These are phyloP conservation scores for Termitomyces sp. DNA, from an alignment of 768 basidiomycete species.

Conservation along the genomic window DNA sequence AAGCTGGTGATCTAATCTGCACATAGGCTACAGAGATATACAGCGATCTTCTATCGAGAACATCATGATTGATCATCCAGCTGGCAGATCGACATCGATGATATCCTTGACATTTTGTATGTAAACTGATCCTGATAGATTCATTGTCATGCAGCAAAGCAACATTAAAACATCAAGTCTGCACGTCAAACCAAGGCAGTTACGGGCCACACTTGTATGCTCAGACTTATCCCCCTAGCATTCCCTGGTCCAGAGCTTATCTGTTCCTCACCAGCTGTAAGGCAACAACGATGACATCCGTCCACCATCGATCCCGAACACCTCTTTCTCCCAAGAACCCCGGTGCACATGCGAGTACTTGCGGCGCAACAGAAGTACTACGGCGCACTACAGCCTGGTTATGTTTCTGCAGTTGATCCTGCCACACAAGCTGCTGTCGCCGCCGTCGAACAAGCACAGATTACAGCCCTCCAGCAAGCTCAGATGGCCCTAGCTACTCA, in stretches of 20 bases:
- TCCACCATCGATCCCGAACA: not conserved
- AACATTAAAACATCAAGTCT: not conserved
- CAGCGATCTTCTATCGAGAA: not conserved
- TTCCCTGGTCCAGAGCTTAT: not conserved
- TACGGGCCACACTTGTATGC: not conserved
- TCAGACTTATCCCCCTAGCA: not conserved
- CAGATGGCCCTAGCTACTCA: too few relatives aligned
- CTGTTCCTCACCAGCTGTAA: not conserved
- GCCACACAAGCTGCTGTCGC: not conserved
- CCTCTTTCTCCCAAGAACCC: not conserved
- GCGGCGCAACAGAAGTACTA: not conserved
- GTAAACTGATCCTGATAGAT: not conserved
- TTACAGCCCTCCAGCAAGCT: too few relatives aligned
- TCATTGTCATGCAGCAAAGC: not conserved
- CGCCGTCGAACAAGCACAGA: too few relatives aligned
- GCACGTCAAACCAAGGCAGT: not conserved
- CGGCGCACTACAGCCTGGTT: not conserved
- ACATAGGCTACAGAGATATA: too few relatives aligned
- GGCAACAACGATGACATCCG: not conserved
- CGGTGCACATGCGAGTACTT: not conserved
- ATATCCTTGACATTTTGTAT: not conserved
- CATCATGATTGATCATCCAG: not conserved
- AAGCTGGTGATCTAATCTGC: too few relatives aligned
- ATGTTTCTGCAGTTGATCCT: not conserved
- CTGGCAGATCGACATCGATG: not conserved